phyloP scores from a whole-genome alignment of 1,284 basidiomycete genomes.

The Apiotrichum siamense region DNA sequence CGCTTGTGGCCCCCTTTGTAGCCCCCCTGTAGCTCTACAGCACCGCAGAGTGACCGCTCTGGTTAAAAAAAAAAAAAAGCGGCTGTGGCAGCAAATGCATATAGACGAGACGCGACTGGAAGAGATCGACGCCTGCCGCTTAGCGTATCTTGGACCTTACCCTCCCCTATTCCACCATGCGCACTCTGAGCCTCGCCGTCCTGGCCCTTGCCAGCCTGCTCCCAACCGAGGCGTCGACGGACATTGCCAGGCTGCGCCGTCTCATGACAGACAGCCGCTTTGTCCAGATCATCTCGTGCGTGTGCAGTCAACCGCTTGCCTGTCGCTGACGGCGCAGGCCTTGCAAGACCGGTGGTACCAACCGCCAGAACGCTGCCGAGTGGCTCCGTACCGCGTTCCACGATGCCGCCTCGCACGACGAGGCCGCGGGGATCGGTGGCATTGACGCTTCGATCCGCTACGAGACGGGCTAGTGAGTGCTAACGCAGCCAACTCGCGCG shows the following conservation, averaged over 20 bases:
- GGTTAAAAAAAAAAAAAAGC: no score
- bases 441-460: constrained; percentile 18
- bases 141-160: no score
- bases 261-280: constrained; percentile 10
- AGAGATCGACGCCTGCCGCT: no score
- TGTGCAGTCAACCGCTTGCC: neutral
- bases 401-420: constrained; percentile 15
- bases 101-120: no score
- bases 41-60: no score
- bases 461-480: constrained; percentile 13
- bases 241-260: constrained; percentile 9
- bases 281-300: constrained; percentile 3
- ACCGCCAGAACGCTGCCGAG: constrained; percentile 14
- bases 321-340: constrained; percentile 16
- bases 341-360: constrained; percentile 25
- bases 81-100: no score
- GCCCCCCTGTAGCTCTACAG: no score
- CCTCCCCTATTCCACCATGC: no score
- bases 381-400: constrained; percentile 20
- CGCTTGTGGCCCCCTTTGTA: no score
- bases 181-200: neutral
- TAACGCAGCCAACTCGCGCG: no score
- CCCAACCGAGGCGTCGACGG: neutral
- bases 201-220: neutral
- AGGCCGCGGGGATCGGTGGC: constrained; percentile 14